Base-by-base conservation (phyloP, 352 stramenopile species). In the Plasmopara halstedii region DNA sequence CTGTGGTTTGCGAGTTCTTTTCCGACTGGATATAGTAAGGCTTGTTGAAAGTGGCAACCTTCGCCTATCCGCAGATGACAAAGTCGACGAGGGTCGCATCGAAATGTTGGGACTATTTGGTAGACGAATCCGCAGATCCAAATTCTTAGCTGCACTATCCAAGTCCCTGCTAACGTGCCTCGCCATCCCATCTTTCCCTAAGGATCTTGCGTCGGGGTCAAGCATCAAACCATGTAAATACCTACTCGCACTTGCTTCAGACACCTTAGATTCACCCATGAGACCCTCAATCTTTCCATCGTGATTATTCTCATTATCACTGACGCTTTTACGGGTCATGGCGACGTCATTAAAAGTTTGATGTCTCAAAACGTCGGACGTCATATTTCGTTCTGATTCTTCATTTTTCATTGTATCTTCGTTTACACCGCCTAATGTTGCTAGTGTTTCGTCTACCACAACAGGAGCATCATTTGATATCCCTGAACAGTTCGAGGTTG, bases 1-100 rank as follows among this genome's bases (percentile, higher is more conserved):
- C 6, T 31, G 37, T 5, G 64, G 64, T 35, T 73, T 73, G 18
- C 64, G 64, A 39, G 58, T 61, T 14, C 57, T 32, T 60, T 68
- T 68, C 17, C 60, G 60, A 33, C 43, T 40, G n/a, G 25, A 51
- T 10, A 46, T 21, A 29, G 37, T 33, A 11, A 21, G 38, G 38
- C 27, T 55, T 32, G 35, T 14, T 18, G 48, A 31, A 38, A 38
- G 42, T 25, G 40, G 46, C 11, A 39, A 17, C 21, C 26, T 15
- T 17, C 10, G 19, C 21, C 27, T 50, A 38, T 43, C 35, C 31
- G 17, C 22, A 50, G 39, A 37, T 25, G 31, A 50, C 2, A 26
- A 37, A 38, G 50, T 26, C 14, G 43, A 41, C 20, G 33, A 56
- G 22, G 32, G 17, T 29, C n/a, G 44, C 29, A 35, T 6, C 9